A percentile compares a stretch with the other conserved stretches of the same genome.
These are phyloP conservation scores for Eucalyptus tenuipes DNA, from an alignment of 345 rosid genomes.

Conservation along the genomic window DNA sequence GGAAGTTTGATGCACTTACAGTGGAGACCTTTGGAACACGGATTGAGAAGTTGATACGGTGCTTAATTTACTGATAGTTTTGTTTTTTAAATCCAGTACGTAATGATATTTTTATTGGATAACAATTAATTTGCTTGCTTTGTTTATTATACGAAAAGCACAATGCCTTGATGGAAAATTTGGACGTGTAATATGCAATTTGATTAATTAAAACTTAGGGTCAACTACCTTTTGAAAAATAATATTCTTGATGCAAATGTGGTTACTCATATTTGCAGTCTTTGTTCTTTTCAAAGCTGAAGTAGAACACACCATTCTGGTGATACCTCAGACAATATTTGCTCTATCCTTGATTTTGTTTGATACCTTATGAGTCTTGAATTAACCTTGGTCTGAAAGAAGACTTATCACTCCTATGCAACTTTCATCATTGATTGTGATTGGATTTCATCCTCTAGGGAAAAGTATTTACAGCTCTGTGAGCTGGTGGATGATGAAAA, in stretches of 20 bases:
- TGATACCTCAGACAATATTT: not conserved
- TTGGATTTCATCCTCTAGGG: slow-evolving; percentile 37
- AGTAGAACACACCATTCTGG: not conserved
- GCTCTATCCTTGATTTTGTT: not conserved
- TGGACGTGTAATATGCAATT: not conserved
- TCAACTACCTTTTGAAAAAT: not conserved
- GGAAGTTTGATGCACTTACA: slow-evolving; percentile 90
- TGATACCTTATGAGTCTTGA: not conserved
- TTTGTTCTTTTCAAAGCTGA: not conserved
- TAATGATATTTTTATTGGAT: not conserved
- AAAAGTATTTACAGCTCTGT: slow-evolving; percentile 92
- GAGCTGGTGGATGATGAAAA: slow-evolving; percentile 88
- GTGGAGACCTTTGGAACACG: slow-evolving; percentile 95
- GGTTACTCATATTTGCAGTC: not conserved
- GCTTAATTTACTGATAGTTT: not conserved
- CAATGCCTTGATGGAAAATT: not conserved
- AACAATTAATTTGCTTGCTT: not conserved
- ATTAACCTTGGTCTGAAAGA: not conserved
- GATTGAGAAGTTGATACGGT: slow-evolving; percentile 90
- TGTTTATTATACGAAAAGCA: not conserved
- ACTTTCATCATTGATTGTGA: not conserved
- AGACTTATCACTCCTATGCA: not conserved
- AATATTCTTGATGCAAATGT: not conserved
- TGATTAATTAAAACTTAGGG: not conserved
- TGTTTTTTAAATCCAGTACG: not conserved